phyloP scores from a whole-genome alignment of 306 rosid species.

The Dryas octopetala region DNA sequence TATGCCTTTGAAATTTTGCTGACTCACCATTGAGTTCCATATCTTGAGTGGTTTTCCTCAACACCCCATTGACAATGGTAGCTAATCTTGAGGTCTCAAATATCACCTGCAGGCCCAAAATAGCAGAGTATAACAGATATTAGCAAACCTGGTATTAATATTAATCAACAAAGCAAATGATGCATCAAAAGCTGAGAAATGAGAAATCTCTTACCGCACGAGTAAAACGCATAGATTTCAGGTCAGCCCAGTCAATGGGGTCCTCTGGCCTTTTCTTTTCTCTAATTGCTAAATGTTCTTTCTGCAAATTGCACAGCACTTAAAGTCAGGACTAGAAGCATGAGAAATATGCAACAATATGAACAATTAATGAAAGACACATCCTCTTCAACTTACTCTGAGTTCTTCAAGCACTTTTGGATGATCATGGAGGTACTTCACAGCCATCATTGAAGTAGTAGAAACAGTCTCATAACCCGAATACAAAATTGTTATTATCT shows the following conservation, averaged over 20 bases:
- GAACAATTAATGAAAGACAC: not conserved
- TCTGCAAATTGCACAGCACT: slow-evolving; percentile 36
- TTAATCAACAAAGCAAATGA: slow-evolving; percentile 1
- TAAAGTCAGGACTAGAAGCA: slow-evolving; percentile 17
- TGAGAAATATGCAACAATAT: not conserved
- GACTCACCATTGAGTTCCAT: slow-evolving; percentile 88
- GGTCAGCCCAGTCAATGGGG: slow-evolving; percentile 65
- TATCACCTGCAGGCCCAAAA: slow-evolving; percentile 61
- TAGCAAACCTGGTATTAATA: not conserved
- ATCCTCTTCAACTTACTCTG: slow-evolving; percentile 57
- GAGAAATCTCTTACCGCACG: slow-evolving; percentile 69
- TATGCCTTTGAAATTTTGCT: not conserved
- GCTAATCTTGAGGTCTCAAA: slow-evolving; percentile 99
- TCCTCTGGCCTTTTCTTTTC: slow-evolving; percentile 64
- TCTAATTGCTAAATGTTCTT: slow-evolving; percentile 83
- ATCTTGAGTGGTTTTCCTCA: slow-evolving; percentile 87
- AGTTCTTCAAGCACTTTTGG: slow-evolving; percentile 83
- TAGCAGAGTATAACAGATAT: slow-evolving; percentile 9
- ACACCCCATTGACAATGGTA: slow-evolving; percentile 90
- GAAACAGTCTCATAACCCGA: slow-evolving; percentile 99
- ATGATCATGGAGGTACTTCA: slow-evolving; percentile 88
- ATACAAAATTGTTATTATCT: slow-evolving; percentile 68
- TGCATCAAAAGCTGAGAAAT: slow-evolving; percentile 3
- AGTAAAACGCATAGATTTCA: slow-evolving; percentile 83
- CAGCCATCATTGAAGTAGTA: slow-evolving; percentile 98